These are phyloP conservation scores for Euptelea pleiosperma DNA, from an alignment of 164 flowering plant genomes.

Conservation along the genomic window DNA sequence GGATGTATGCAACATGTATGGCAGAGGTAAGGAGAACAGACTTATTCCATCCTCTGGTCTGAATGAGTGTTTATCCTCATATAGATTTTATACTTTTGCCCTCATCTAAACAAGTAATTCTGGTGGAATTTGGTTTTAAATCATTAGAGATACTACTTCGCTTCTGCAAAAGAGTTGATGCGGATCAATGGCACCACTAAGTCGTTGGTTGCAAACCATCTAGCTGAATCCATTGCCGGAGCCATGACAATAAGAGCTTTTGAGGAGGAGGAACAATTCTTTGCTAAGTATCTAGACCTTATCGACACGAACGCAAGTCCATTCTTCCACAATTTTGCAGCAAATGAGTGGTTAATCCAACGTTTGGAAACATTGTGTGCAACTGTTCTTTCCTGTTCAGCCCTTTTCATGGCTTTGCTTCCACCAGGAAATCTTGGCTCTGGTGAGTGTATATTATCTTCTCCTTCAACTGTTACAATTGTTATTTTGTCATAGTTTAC, in stretches of 20 bases:
- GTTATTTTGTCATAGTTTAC: too few relatives aligned
- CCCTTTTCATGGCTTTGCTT: conserved; percentile 57
- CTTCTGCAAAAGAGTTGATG: conserved; percentile 76
- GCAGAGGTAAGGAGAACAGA: neutral
- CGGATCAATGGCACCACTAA: conserved; percentile 70
- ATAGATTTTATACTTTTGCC: neutral
- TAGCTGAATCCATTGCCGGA: conserved; percentile 69
- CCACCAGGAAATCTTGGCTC: conserved; percentile 54
- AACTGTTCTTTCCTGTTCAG: conserved; percentile 55
- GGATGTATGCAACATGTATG: neutral
- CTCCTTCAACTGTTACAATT: neutral
- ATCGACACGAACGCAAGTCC: conserved; percentile 69
- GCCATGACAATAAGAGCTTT: conserved; percentile 71
- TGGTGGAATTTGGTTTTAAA: conserved; percentile 3
- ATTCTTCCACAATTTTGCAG: conserved; percentile 62
- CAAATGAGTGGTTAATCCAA: conserved; percentile 80
- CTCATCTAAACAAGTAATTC: neutral
- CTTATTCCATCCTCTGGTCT: neutral
- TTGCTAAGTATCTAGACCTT: conserved; percentile 40
- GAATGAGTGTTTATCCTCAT: neutral
- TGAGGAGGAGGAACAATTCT: conserved; percentile 52
- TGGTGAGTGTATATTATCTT: conserved; percentile 33
- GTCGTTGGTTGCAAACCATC: conserved; percentile 52
- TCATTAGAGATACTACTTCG: conserved; percentile 57
- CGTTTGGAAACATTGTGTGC: conserved; percentile 70